Evolutionary conservation across 108 stramenopile species (phyloP).

Genomic region (Skeletonema costatum): DNA sequence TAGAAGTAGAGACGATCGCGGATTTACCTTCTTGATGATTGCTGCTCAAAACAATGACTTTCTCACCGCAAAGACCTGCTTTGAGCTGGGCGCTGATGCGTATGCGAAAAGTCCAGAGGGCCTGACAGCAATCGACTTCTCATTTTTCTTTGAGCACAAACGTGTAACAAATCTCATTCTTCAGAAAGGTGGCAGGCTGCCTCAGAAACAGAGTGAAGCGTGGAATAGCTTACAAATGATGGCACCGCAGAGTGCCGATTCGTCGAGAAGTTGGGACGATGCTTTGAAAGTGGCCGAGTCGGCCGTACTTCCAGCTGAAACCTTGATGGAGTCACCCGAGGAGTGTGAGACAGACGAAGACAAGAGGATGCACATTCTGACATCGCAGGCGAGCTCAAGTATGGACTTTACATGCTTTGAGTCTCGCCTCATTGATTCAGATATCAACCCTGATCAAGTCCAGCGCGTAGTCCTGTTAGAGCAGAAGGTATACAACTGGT

Average conservation of each 20-base stretch:
- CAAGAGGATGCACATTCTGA: slow-evolving; percentile 4
- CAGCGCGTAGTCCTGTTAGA: slow-evolving; percentile 3
- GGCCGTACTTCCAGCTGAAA: slow-evolving; percentile 1
- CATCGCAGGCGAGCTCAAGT: neutral
- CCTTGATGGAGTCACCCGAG: slow-evolving; percentile 13
- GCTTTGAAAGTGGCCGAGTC: slow-evolving; percentile 3
- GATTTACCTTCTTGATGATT: slow-evolving; percentile 10
- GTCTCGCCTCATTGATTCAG: slow-evolving; percentile 1
- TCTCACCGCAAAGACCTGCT: slow-evolving; percentile 3
- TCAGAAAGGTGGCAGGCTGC: neutral
- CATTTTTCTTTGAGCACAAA: slow-evolving; percentile 3
- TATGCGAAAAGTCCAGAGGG: slow-evolving; percentile 10
- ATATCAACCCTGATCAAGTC: slow-evolving; percentile 12
- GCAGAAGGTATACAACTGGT: slow-evolving; percentile 9
- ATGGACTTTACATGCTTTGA: slow-evolving; percentile 15
- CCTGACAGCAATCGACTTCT: neutral
- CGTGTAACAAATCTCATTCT: slow-evolving; percentile 2
- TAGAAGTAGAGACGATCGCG: slow-evolving; percentile 6
- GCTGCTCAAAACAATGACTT: slow-evolving; percentile 17
- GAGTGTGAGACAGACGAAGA: slow-evolving; percentile 4
- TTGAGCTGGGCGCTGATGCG: slow-evolving; percentile 3
- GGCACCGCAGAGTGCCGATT: slow-evolving; percentile 8
- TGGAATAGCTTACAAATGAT: neutral
- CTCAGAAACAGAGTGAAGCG: neutral
- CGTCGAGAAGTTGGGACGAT: slow-evolving; percentile 10